Evolutionary conservation across 257 asterid species (phyloP).

Genomic region (Phtheirospermum japonicum): DNA sequence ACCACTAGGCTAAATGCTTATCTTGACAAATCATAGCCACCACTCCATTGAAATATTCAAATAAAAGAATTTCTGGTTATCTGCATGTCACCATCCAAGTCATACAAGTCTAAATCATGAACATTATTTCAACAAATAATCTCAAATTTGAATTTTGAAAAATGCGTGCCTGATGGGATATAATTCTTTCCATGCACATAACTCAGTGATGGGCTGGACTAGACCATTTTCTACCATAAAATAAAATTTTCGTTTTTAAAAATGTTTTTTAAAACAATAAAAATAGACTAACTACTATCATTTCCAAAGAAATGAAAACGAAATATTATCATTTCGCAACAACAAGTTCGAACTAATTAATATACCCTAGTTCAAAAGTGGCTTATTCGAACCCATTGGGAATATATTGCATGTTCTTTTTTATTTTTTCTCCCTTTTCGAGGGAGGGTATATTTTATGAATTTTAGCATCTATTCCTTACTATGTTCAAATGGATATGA

Average conservation of each 20-base stretch:
- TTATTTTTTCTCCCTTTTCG: neutral
- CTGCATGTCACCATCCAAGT: conserved; percentile 17
- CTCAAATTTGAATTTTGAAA: conserved; percentile 6
- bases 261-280: neutral
- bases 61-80: neutral
- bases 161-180: neutral
- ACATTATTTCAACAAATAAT: neutral
- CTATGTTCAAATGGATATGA: conserved; percentile 14
- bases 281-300: neutral
- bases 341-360: neutral
- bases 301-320: neutral
- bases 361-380: neutral
- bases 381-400: neutral
- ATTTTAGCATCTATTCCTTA: conserved; percentile 19
- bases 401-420: conserved; percentile 22
- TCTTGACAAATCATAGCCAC: no score
- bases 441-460: conserved; percentile 19
- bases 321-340: neutral
- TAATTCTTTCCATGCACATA: no score
- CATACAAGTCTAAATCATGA: conserved; percentile 16
- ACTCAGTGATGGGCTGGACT: neutral
- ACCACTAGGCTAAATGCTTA: no score
- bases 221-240: neutral
- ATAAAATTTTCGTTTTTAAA: no score
- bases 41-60: no score